phyloP scores from a whole-genome alignment of 2,329 filamentous ascomycete species.

The Colletotrichum lentis region DNA sequence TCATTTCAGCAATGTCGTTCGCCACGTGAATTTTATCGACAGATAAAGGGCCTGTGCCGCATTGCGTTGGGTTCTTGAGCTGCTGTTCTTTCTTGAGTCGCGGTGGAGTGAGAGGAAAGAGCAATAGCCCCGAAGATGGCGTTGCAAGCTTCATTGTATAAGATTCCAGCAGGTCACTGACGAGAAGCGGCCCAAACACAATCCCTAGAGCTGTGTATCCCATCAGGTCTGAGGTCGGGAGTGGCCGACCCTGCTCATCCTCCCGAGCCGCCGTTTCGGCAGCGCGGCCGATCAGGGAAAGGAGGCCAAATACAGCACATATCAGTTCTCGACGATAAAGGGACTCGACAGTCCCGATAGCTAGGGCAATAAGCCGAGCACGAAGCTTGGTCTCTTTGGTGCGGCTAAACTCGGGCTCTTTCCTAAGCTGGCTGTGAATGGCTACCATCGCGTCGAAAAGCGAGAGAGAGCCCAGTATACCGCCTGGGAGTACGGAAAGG shows the following conservation, averaged over 20 bases:
- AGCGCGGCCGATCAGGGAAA: slow-evolving; percentile 66
- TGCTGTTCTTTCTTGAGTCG: slow-evolving; percentile 53
- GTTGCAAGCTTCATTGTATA: slow-evolving; percentile 59
- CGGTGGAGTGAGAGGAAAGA: slow-evolving; percentile 55
- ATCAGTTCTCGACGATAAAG: slow-evolving; percentile 69
- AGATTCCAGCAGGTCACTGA: slow-evolving; percentile 64
- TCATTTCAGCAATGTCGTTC: slow-evolving; percentile 69
- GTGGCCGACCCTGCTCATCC: slow-evolving; percentile 59
- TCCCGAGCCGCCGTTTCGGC: slow-evolving; percentile 64
- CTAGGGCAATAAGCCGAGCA: slow-evolving; percentile 72
- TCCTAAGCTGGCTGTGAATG: slow-evolving; percentile 64
- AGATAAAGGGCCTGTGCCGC: slow-evolving; percentile 43
- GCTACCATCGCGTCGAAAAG: slow-evolving; percentile 70
- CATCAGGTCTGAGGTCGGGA: slow-evolving; percentile 68
- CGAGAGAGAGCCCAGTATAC: slow-evolving; percentile 69
- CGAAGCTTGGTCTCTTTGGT: slow-evolving; percentile 65
- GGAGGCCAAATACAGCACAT: slow-evolving; percentile 71
- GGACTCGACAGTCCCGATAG: slow-evolving; percentile 66
- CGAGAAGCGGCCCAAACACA: slow-evolving; percentile 70
- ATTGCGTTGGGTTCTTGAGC: slow-evolving; percentile 41
- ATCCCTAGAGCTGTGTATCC: slow-evolving; percentile 70
- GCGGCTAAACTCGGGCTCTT: slow-evolving; percentile 59
- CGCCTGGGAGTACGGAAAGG: slow-evolving; percentile 69
- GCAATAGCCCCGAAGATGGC: slow-evolving; percentile 52
- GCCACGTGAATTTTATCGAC: slow-evolving; percentile 67